A percentile compares a stretch with the other conserved stretches of the same genome.
Evolutionary conservation across 192 early-diverging fungal genomes (phyloP).

Genomic region (Linnemannia hyalina): DNA sequence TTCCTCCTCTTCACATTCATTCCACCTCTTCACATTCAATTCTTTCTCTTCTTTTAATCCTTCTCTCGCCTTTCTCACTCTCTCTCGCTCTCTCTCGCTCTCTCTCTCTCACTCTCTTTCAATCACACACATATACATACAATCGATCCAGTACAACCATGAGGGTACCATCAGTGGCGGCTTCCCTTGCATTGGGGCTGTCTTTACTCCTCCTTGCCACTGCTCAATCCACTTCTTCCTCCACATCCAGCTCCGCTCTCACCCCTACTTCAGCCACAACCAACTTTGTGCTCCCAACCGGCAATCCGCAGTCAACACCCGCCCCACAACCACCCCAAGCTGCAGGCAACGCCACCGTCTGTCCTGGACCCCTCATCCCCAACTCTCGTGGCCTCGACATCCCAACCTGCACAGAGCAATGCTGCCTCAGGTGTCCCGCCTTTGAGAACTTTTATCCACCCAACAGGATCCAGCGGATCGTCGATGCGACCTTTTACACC

Average conservation of each 20-base stretch:
- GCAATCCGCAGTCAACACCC: neutral
- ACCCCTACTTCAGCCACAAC: constrained; percentile 13
- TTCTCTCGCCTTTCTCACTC: neutral
- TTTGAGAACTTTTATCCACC: constrained; percentile 35
- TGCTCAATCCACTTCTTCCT: constrained; percentile 5
- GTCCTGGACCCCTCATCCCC: constrained; percentile 38
- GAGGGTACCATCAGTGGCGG: constrained; percentile 8
- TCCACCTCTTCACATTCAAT: neutral
- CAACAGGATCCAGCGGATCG: constrained; percentile 17
- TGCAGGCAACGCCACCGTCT: constrained; percentile 12
- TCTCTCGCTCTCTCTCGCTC: neutral
- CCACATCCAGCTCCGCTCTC: neutral
- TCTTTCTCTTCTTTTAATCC: neutral
- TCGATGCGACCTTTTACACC: constrained; percentile 15
- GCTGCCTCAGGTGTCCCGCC: constrained; percentile 45
- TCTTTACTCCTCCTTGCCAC: neutral
- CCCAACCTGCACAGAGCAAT: constrained; percentile 20
- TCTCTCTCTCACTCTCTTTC: neutral
- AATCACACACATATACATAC: neutral
- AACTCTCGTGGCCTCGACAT: constrained; percentile 31
- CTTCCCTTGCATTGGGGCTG: neutral
- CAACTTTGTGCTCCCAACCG: constrained; percentile 28
- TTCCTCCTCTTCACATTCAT: constrained; percentile 3
- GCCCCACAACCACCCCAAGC: neutral
- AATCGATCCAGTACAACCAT: neutral